Percentiles rank a stretch among this genome's conserved stretches.
Evolutionary conservation across 2,329 filamentous ascomycete species (phyloP).

Genomic region (Pestalotiopsis sp.): DNA sequence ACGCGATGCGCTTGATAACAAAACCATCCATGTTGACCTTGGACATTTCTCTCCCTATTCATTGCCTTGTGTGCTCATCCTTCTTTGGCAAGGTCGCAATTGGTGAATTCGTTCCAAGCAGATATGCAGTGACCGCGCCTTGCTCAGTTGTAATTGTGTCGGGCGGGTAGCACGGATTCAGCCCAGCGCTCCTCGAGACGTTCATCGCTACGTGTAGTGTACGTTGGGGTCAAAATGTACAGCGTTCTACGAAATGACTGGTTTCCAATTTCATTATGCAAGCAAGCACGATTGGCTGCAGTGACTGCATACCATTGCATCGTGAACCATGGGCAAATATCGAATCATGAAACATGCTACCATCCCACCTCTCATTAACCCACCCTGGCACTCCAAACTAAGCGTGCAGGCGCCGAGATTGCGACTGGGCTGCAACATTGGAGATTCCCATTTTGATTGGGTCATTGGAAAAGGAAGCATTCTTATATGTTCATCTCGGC

Average conservation of each 20-base stretch:
- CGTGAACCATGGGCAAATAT: background rate
- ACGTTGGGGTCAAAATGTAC: too few species aligned
- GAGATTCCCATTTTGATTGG: conserved; percentile 2
- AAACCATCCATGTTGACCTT: background rate
- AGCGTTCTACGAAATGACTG: too few species aligned
- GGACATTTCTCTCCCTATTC: too few species aligned
- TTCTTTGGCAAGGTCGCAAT: too few species aligned
- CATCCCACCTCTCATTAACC: background rate
- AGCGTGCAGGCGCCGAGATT: conserved; percentile 11
- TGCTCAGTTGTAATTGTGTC: too few species aligned
- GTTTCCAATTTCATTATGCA: background rate
- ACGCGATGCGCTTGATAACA: background rate
- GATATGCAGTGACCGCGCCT: too few species aligned
- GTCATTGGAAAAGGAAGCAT: background rate
- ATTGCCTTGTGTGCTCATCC: too few species aligned
- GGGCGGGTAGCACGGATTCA: too few species aligned
- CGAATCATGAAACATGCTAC: conserved; percentile 4
- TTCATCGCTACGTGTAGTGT: too few species aligned
- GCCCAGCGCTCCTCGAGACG: too few species aligned
- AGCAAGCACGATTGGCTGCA: background rate
- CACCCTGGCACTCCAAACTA: background rate
- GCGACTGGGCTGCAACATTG: background rate
- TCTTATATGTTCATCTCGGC: conserved; percentile 5
- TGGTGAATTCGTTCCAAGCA: too few species aligned
- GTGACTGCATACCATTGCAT: background rate